Base-by-base conservation (phyloP, 1,284 basidiomycete genomes). In the Meira nashicola region DNA sequence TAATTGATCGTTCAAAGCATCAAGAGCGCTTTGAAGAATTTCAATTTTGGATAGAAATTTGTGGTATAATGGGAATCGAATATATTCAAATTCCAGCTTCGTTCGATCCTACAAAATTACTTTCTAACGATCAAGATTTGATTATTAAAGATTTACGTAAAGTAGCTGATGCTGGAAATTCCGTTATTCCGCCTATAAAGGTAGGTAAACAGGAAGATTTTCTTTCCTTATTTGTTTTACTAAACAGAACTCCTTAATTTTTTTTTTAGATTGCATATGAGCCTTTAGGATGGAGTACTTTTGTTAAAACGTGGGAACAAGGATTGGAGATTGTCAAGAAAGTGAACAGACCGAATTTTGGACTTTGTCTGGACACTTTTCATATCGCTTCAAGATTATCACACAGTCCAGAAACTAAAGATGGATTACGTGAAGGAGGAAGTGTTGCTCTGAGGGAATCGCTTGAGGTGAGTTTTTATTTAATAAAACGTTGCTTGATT, bases 281-380 rank as follows among this genome's bases (percentile, higher is more conserved):
- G 43, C 43, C 43, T 4, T 25, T 44, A 17, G 43, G 43, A 44
- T 44, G 43, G 43, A 44, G 43, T 44, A 44, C 43, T 8, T 44
- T 4, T 25, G 9, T 44, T 25, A 44, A 44, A 25, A 44, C 43
- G 4, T 44, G 43, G 43, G 43, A 44, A 9, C 23, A 44, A 17
- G 43, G 17, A 17, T 9, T 44, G 4, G 43, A 44, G 43, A 17
- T 44, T 44, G 23, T 44, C 43, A 17, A 44, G 17, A 44, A 44
- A 44, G 43, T 25, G 43, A 25, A 44, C 9, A 44, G 43, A 44
- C 8, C 43, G 8, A 44, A 44, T 25, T 25, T 44, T 25, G 43
- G 43, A 44, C 43, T 44, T 25, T 44, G 43, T 44, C 43, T 44
- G 4, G 43, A 44, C 9, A 44, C 43, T 3, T 44, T 44, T 44